Evolutionary conservation across 805 yeast species (phyloP), one percentile per base, ranked within the genome.

Genomic region (Saturnispora mendoncae): DNA sequence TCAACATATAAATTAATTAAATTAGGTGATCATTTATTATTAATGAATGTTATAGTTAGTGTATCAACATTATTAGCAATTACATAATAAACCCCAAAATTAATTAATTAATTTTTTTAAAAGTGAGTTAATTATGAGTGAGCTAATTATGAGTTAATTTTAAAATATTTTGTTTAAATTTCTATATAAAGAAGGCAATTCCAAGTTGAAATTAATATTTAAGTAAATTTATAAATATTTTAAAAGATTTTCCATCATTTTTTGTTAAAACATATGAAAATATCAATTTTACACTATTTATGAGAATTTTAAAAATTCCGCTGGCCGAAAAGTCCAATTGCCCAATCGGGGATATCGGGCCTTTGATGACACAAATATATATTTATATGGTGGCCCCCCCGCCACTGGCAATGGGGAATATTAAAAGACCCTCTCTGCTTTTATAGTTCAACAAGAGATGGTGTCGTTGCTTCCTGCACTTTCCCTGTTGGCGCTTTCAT

Each of bases 291-390:
- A n/a, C n/a, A n/a, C n/a, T n/a, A n/a, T n/a, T n/a, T n/a, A n/a
- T n/a, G n/a, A n/a, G n/a, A n/a, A n/a, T n/a, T n/a, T n/a, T n/a
- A n/a, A n/a, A n/a, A n/a, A n/a, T n/a, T n/a, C n/a, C n/a, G n/a
- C n/a, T 23, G 26, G 23, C 35, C 35, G 35, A 14, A 15, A 32
- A 18, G 20, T 32, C 35, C 35, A 19, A 15, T 27, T 13, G 9
- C 23, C 35, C 35, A 32, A 32, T 32, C 35, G 35, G 35, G 20
- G 35, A 32, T 32, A 32, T 32, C 35, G 35, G 35, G 21, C n/a
- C n/a, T n/a, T n/a, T n/a, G n/a, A n/a, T n/a, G 30, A 15, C 14
- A 4, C 8, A 27, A 27, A n/a, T n/a, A 27, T 27, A 26, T n/a
- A n/a, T n/a, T n/a, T n/a, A n/a, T n/a, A n/a, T n/a, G n/a, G n/a